Evolutionary conservation across 352 stramenopile genomes (phyloP), one percentile per base, ranked within the genome.

Genomic region (Phytophthora tubulina): DNA sequence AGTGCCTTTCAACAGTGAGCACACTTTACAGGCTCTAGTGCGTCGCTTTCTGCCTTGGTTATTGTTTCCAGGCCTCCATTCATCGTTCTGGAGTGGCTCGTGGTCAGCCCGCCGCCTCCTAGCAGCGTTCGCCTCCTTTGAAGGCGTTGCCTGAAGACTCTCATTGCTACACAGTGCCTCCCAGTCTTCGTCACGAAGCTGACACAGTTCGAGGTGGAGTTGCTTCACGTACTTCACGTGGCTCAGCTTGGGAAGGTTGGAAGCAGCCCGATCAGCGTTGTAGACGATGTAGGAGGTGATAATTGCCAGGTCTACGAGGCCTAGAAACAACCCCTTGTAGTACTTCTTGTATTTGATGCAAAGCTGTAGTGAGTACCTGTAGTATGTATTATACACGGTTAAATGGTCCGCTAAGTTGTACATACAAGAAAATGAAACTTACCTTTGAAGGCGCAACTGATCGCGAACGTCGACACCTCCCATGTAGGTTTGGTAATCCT

Each of bases 141-240:
- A 46, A 7, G 52, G 52, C 11, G 52, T 59, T 27, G 52, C 52
- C n/a, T 46, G 17, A 21, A 27, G 35, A 1, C 2, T 57, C 17
- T 44, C 32, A 10, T 45, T 9, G n/a, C 17, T 32, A 4, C 17
- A 21, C 27, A 54, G 48, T 3, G 10, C 27, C 6, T 27, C 10
- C 30, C 48, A 54, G 48, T 39, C 48, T 27, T 54, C 48, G 3
- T 54, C 30, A 1, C 15, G 27, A 1, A 54, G 30, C 14, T 52
- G 48, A 11, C 46, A 53, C 2, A 53, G 21, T 17, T 51, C 45
- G 0, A 51, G 5, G 15, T 33, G 21, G 2, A 51, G 45, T 7
- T 51, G 21, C 21, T 54, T 54, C 48, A 54, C 3, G 48, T 39
- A 54, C 48, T 54, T 54, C 2, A 54, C 48, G 30, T 54, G 48